phyloP scores from a whole-genome alignment of 176 grass and related monocot species.

The Rhynchospora tenuis region DNA sequence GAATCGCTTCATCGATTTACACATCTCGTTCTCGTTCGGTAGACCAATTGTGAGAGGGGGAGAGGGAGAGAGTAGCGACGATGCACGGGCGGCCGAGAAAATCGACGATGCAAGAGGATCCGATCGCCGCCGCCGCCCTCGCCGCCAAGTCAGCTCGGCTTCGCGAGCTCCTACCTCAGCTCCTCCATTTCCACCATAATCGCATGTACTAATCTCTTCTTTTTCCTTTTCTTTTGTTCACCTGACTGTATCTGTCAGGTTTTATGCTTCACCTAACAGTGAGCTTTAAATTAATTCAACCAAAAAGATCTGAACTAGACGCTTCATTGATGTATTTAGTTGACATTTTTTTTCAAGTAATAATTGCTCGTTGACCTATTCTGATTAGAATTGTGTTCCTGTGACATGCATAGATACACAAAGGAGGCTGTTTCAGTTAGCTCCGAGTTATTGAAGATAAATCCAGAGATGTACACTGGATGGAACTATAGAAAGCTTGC shows the following conservation, averaged over 20 bases:
- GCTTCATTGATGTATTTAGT: neutral
- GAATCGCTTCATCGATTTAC: no score
- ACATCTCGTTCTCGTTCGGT: no score
- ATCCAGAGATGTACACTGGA: slow-evolving; percentile 71
- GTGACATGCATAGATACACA: slow-evolving; percentile 53
- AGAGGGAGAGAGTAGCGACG: neutral
- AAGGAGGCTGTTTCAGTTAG: slow-evolving; percentile 62
- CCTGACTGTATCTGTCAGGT: no score
- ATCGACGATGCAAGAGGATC: slow-evolving; percentile 50
- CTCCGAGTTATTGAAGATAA: slow-evolving; percentile 84
- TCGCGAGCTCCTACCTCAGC: slow-evolving; percentile 54
- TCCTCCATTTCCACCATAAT: no score
- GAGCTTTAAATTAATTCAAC: no score
- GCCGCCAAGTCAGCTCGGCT: slow-evolving; percentile 60
- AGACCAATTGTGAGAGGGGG: neutral
- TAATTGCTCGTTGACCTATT: neutral
- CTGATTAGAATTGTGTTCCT: neutral
- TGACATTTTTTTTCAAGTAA: neutral
- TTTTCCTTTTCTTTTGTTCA: neutral
- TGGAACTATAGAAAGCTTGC: slow-evolving; percentile 96
- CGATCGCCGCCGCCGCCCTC: slow-evolving; percentile 24
- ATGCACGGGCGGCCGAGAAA: slow-evolving; percentile 79
- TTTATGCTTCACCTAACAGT: no score
- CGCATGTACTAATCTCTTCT: slow-evolving; percentile 44
- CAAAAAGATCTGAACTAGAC: neutral